Conservation (phyloP, 148 eudicot species). For the Euryodendron excelsum region DNA sequence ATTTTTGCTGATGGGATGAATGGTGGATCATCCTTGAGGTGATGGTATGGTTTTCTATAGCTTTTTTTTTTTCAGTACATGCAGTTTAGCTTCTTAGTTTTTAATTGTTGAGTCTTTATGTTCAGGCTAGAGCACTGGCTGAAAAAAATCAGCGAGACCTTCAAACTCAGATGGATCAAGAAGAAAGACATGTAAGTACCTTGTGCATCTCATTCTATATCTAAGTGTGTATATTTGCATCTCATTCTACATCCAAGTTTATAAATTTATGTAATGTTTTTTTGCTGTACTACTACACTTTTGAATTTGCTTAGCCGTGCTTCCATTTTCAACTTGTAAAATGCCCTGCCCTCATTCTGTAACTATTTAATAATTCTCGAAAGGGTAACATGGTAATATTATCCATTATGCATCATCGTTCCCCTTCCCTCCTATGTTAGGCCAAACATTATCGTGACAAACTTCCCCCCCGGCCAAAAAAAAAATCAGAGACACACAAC, state of each 20-base stretch:
- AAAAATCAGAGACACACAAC: too few species aligned
- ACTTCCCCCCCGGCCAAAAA: too few species aligned
- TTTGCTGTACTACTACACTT: neutral
- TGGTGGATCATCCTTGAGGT: conserved; percentile 5
- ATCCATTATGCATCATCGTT: too few species aligned
- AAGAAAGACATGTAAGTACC: conserved; percentile 51
- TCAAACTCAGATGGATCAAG: conserved; percentile 54
- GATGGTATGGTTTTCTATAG: neutral
- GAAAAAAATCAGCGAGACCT: conserved; percentile 62
- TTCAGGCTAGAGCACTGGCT: conserved; percentile 57
- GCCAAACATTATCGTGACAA: too few species aligned
- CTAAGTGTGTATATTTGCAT: neutral
- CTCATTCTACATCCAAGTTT: neutral
- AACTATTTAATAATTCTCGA: neutral
- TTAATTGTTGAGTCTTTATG: conserved; percentile 8
- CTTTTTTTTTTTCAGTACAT: neutral
- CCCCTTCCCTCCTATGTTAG: too few species aligned
- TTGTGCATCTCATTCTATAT: conserved; percentile 10
- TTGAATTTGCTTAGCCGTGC: neutral
- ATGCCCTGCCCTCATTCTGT: neutral
- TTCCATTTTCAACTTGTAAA: neutral
- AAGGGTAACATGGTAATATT: neutral
- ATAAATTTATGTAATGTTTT: neutral
- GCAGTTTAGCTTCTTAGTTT: conserved; percentile 1
- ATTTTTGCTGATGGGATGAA: neutral